Evolutionary conservation across 1,139 yeast genomes (phyloP).

Genomic region (Arxiozyma heterogenica): DNA sequence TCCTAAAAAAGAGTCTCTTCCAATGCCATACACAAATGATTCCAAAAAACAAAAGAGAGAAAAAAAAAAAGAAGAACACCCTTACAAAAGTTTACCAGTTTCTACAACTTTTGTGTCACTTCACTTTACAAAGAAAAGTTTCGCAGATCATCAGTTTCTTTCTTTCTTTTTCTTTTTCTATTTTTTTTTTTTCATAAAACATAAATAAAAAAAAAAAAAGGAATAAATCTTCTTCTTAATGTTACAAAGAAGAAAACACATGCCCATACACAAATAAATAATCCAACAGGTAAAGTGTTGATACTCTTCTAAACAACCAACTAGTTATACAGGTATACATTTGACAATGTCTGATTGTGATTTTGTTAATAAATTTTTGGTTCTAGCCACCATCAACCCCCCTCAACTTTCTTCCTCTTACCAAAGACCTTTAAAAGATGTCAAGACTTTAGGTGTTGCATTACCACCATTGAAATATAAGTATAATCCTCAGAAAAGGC

Average conservation of each 20-base stretch:
- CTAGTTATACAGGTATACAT: neutral
- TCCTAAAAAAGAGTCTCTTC: too few species aligned
- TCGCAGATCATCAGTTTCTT: too few species aligned
- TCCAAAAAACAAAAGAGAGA: too few species aligned
- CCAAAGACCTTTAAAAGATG: conserved; percentile 25
- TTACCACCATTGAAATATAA: conserved; percentile 32
- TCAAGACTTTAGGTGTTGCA: conserved; percentile 28
- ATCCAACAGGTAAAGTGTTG: neutral
- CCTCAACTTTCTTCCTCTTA: conserved; percentile 22
- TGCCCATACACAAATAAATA: neutral
- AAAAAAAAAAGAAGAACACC: too few species aligned
- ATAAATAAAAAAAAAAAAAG: too few species aligned
- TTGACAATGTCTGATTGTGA: conserved; percentile 14
- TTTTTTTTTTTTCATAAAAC: too few species aligned
- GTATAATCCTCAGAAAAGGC: conserved; percentile 17
- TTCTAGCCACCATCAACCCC: conserved; percentile 25
- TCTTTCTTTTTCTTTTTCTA: too few species aligned
- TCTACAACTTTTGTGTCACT: too few species aligned
- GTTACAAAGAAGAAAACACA: neutral
- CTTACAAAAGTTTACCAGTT: too few species aligned
- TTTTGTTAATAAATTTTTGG: conserved; percentile 26
- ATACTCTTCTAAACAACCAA: neutral
- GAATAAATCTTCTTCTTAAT: too few species aligned
- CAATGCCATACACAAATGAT: too few species aligned
- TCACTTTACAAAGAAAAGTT: too few species aligned